A percentile compares a stretch with the other conserved stretches of the same genome.
Conservation (phyloP, 345 rosid genomes). For the Melaleuca quinquenervia region DNA sequence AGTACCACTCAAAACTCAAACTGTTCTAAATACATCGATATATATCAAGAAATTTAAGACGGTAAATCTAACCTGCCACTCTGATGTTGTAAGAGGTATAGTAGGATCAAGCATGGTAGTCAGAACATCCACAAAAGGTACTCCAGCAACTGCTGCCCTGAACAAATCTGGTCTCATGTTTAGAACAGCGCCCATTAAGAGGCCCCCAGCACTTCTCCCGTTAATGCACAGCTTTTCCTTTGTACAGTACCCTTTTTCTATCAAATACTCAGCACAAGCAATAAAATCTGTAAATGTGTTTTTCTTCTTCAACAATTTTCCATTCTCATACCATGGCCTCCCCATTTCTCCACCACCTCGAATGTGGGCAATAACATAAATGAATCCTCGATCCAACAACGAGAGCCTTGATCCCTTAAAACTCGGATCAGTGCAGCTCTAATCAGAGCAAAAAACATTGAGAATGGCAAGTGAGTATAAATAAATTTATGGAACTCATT, state of each 20-base stretch:
- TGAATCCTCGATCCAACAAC: conserved; percentile 82
- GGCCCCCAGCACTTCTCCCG: conserved; percentile 97
- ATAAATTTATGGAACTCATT: background rate
- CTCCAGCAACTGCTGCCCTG: conserved; percentile 84
- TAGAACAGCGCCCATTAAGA: conserved; percentile 88
- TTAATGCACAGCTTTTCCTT: conserved; percentile 76
- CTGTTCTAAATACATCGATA: background rate
- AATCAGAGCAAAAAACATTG: background rate
- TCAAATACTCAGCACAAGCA: conserved; percentile 66
- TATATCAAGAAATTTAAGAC: background rate
- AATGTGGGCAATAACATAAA: conserved; percentile 77
- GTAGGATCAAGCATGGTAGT: conserved; percentile 97
- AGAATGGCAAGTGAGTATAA: background rate
- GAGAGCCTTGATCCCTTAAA: conserved; percentile 74
- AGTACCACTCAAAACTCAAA: background rate
- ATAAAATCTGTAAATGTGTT: conserved; percentile 89
- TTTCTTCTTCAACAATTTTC: conserved; percentile 72
- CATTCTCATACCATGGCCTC: conserved; percentile 94
- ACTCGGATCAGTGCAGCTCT: conserved; percentile 41
- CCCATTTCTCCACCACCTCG: conserved; percentile 99
- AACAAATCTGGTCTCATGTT: conserved; percentile 96
- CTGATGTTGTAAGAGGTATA: conserved; percentile 90
- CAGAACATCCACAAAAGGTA: conserved; percentile 89
- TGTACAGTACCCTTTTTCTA: conserved; percentile 53
- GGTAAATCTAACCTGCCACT: conserved; percentile 73